A percentile compares a stretch with the other conserved stretches of the same genome.
Evolutionary conservation across 306 rosid species (phyloP).

Genomic region (Oxytropis ochrocephala): DNA sequence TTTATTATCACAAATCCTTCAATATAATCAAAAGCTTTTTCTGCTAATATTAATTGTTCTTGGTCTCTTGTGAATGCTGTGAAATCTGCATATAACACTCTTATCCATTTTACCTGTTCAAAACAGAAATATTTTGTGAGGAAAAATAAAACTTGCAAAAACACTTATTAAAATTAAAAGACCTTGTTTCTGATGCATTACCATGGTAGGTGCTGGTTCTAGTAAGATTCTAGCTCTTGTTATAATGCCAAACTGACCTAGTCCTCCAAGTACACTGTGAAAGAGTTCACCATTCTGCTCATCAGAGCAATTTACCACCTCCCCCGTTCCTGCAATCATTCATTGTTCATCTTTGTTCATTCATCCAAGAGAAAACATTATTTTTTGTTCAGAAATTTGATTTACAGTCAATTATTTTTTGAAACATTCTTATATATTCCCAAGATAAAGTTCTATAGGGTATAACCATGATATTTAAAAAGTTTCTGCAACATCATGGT

Average conservation of each 20-base stretch:
- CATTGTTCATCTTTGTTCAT: conserved; percentile 2
- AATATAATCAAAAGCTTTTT: conserved; percentile 61
- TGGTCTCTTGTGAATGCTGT: conserved; percentile 70
- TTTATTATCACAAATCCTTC: conserved; percentile 95
- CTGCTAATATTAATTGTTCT: conserved; percentile 59
- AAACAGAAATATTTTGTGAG: background rate
- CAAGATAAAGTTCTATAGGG: background rate
- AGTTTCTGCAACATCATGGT: too few relatives aligned
- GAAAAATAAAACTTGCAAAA: background rate
- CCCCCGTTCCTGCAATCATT: conserved; percentile 76
- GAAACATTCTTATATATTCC: background rate
- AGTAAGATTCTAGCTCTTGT: conserved; percentile 71
- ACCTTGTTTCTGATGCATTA: conserved; percentile 29
- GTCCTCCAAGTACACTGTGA: conserved; percentile 90
- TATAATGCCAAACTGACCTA: conserved; percentile 95
- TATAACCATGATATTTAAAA: background rate
- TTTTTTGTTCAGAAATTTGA: background rate
- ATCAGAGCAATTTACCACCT: conserved; percentile 65
- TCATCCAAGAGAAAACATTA: background rate
- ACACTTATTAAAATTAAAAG: background rate
- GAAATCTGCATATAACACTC: conserved; percentile 53
- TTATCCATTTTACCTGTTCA: conserved; percentile 42
- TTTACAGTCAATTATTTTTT: background rate
- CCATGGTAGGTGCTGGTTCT: conserved; percentile 84
- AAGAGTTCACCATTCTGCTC: conserved; percentile 77